Percentiles rank a stretch among this genome's conserved stretches.
phyloP scores from a whole-genome alignment of 2,329 filamentous ascomycete genomes.

The Tolypocladium tundrense region DNA sequence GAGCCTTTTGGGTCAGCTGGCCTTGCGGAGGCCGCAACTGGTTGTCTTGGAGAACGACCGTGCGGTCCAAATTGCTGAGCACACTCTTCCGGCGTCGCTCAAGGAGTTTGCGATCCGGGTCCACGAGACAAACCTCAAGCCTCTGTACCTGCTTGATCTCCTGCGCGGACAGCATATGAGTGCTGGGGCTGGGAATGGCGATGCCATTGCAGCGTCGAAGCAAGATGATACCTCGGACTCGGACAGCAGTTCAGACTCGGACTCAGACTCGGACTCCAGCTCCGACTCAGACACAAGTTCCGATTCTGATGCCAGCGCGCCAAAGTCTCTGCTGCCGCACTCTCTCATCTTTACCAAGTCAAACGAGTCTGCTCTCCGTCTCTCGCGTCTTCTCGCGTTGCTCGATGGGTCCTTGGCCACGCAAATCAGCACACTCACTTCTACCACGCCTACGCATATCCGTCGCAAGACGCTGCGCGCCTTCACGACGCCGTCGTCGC shows the following conservation, averaged over 20 bases:
- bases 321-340: constrained; percentile 21
- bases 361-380: constrained; percentile 76
- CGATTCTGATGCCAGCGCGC: constrained; percentile 15
- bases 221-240: constrained; percentile 5
- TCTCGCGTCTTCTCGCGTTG: constrained; percentile 67
- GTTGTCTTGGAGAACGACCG: constrained; percentile 57
- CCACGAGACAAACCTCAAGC: constrained; percentile 61
- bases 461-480: constrained; percentile 57
- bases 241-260: constrained; percentile 9
- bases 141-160: constrained; percentile 73
- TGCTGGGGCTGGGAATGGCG: constrained; percentile 7
- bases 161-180: constrained; percentile 47
- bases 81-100: constrained; percentile 51
- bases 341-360: constrained; percentile 84
- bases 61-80: constrained; percentile 32
- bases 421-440: constrained; percentile 62
- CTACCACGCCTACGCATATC: constrained; percentile 62
- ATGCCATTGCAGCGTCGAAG: not conserved
- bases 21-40: constrained; percentile 62
- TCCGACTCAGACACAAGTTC: constrained; percentile 22
- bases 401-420: constrained; percentile 48
- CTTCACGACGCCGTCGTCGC: constrained; percentile 57
- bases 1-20: constrained; percentile 65
- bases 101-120: constrained; percentile 59
- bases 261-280: constrained; percentile 20